Evolutionary conservation across 2,329 filamentous ascomycete genomes (phyloP).

Genomic region (Diaporthe eres): DNA sequence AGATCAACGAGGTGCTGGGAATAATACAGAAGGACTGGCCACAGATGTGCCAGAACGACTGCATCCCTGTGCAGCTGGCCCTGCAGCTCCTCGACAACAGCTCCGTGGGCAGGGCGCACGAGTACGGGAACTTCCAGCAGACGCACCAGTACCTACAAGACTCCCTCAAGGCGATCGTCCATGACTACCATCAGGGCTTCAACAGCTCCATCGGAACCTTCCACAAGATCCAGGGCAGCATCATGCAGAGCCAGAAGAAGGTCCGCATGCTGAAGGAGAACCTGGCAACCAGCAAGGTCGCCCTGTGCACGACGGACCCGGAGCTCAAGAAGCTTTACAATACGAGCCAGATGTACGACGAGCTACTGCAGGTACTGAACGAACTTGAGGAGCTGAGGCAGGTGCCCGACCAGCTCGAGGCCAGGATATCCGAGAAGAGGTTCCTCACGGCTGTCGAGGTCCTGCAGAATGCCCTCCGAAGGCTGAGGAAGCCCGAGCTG

Average conservation of each 20-base stretch:
- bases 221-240: constrained; percentile 96
- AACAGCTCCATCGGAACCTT: constrained; percentile 99
- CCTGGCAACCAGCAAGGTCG: constrained; percentile 83
- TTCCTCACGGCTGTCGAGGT: constrained; percentile 95
- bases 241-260: constrained; percentile 87
- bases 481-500: constrained; percentile 88
- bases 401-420: constrained; percentile 93
- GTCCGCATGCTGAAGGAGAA: constrained; percentile 87
- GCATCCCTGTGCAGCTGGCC: constrained; percentile 94
- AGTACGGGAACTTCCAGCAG: constrained; percentile 86
- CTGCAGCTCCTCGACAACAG: constrained; percentile 94
- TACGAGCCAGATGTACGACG: constrained; percentile 91
- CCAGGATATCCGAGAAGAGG: constrained; percentile 94
- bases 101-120: constrained; percentile 91
- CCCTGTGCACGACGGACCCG: constrained; percentile 86
- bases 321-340: constrained; percentile 92
- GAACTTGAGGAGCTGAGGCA: constrained; percentile 90
- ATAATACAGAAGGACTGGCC: constrained; percentile 92
- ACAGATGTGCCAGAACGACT: constrained; percentile 89
- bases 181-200: constrained; percentile 99
- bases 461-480: constrained; percentile 86
- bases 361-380: constrained; percentile 85
- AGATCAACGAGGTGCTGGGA: constrained; percentile 77
- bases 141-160: constrained; percentile 92
- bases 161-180: constrained; percentile 93